Conservation (phyloP, 768 basidiomycete genomes). For the Xanthoconium stramineum region DNA sequence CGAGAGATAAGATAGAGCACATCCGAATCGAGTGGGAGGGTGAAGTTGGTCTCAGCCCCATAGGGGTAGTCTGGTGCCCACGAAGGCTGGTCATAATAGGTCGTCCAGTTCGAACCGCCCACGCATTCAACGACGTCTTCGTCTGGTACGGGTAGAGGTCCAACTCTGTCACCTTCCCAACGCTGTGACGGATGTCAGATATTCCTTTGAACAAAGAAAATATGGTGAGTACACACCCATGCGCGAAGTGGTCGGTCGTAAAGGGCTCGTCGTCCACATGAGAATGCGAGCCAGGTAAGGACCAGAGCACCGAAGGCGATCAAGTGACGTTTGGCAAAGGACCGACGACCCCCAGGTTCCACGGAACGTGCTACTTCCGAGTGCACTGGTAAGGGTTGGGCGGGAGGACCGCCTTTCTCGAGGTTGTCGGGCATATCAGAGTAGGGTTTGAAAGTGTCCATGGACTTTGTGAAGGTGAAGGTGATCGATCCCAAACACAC, state of each 20-base stretch:
- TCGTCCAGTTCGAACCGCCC: slow-evolving; percentile 20
- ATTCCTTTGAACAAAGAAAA: background rate
- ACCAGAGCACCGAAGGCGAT: slow-evolving; percentile 2
- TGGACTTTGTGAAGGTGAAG: background rate
- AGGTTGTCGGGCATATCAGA: slow-evolving; percentile 4
- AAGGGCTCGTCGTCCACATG: slow-evolving; percentile 2
- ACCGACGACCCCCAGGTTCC: background rate
- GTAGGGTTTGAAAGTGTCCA: slow-evolving; percentile 13
- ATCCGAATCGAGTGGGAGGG: slow-evolving; percentile 31
- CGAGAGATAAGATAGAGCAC: slow-evolving; percentile 29
- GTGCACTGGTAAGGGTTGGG: background rate
- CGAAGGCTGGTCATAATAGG: slow-evolving; percentile 21
- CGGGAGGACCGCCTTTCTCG: slow-evolving; percentile 19
- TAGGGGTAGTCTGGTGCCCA: slow-evolving; percentile 21
- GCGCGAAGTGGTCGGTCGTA: background rate
- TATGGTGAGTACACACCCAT: slow-evolving; percentile 6
- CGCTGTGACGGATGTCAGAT: slow-evolving; percentile 8
- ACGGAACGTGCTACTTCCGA: background rate
- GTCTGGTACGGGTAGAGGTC: background rate
- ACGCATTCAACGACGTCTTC: slow-evolving; percentile 13
- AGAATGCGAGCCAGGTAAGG: slow-evolving; percentile 15
- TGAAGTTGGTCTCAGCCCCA: slow-evolving; percentile 27
- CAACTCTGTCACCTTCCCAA: background rate
- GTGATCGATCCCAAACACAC: background rate
- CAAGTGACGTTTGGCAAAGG: slow-evolving; percentile 8